Evolutionary conservation across 805 yeast species (phyloP).

Genomic region (Metschnikowia peoriensis): DNA sequence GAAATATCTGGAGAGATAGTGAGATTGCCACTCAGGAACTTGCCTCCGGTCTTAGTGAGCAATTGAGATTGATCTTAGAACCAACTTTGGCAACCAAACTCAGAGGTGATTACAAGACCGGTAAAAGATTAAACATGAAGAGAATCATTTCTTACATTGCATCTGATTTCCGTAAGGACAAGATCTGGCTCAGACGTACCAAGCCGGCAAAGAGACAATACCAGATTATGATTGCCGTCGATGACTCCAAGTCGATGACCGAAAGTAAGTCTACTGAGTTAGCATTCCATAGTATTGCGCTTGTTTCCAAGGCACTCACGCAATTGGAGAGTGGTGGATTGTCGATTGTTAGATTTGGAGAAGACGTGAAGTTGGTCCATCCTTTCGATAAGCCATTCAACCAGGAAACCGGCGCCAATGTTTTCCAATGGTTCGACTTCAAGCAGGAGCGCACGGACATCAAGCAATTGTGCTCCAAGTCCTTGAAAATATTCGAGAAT

Average conservation of each 20-base stretch:
- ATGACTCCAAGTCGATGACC: slow-evolving; percentile 96
- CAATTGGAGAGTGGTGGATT: slow-evolving; percentile 94
- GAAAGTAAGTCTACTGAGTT: slow-evolving; percentile 86
- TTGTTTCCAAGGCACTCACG: slow-evolving; percentile 90
- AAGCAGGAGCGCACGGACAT: slow-evolving; percentile 87
- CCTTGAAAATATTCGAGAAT: slow-evolving; percentile 70
- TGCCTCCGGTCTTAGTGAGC: slow-evolving; percentile 87
- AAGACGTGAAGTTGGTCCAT: slow-evolving; percentile 77
- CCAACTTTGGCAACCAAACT: slow-evolving; percentile 96
- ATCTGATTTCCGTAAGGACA: slow-evolving; percentile 93
- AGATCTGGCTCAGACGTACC: slow-evolving; percentile 96
- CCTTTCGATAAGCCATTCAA: slow-evolving; percentile 85
- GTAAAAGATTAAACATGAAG: slow-evolving; percentile 96
- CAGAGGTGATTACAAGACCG: slow-evolving; percentile 94
- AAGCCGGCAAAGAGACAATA: slow-evolving; percentile 97
- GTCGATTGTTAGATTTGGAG: slow-evolving; percentile 89
- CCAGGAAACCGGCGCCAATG: slow-evolving; percentile 76
- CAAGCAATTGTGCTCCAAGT: slow-evolving; percentile 63
- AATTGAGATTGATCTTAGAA: slow-evolving; percentile 84
- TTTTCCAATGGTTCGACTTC: slow-evolving; percentile 87
- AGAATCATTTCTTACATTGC: slow-evolving; percentile 97
- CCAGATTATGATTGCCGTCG: slow-evolving; percentile 96
- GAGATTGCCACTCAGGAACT: slow-evolving; percentile 85
- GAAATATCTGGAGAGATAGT: slow-evolving; percentile 77
- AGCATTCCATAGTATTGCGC: slow-evolving; percentile 91